These are phyloP conservation scores for Wickerhamiella nectarea DNA, from an alignment of 805 yeast species.

Conservation along the genomic window DNA sequence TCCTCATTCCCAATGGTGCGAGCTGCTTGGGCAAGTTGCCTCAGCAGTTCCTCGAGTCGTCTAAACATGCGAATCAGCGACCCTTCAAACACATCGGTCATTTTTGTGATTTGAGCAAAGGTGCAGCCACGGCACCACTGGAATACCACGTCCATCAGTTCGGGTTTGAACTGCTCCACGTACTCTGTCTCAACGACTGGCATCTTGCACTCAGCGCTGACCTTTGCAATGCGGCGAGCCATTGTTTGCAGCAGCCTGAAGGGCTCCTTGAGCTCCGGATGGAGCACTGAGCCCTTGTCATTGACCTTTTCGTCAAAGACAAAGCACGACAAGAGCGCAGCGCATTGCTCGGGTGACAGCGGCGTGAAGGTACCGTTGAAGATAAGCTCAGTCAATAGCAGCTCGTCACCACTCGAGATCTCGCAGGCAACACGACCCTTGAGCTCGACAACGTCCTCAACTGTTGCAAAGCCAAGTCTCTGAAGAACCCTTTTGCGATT, in stretches of 20 bases:
- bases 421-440: slow-evolving; percentile 98
- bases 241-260: slow-evolving; percentile 74
- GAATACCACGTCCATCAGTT: slow-evolving; percentile 90
- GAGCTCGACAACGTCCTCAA: slow-evolving; percentile 78
- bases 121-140: slow-evolving; percentile 96
- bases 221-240: slow-evolving; percentile 82
- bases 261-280: slow-evolving; percentile 88
- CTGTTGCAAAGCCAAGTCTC: slow-evolving; percentile 78
- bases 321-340: slow-evolving; percentile 83
- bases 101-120: slow-evolving; percentile 91
- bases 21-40: slow-evolving; percentile 84
- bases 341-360: slow-evolving; percentile 76
- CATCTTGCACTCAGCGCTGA: slow-evolving; percentile 76
- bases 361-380: slow-evolving; percentile 93
- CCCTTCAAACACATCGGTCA: slow-evolving; percentile 98
- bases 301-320: slow-evolving; percentile 94
- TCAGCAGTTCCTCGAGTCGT: slow-evolving; percentile 80
- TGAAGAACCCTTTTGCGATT: slow-evolving; percentile 87
- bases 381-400: slow-evolving; percentile 79
- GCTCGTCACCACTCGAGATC: slow-evolving; percentile 68
- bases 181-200: slow-evolving; percentile 87
- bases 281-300: slow-evolving; percentile 57
- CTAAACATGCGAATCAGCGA: slow-evolving; percentile 88
- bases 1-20: slow-evolving; percentile 86
- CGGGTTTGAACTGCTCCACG: slow-evolving; percentile 80